Evolutionary conservation across 2,329 filamentous ascomycete genomes (phyloP).

Genomic region (Chaetomium sp.): DNA sequence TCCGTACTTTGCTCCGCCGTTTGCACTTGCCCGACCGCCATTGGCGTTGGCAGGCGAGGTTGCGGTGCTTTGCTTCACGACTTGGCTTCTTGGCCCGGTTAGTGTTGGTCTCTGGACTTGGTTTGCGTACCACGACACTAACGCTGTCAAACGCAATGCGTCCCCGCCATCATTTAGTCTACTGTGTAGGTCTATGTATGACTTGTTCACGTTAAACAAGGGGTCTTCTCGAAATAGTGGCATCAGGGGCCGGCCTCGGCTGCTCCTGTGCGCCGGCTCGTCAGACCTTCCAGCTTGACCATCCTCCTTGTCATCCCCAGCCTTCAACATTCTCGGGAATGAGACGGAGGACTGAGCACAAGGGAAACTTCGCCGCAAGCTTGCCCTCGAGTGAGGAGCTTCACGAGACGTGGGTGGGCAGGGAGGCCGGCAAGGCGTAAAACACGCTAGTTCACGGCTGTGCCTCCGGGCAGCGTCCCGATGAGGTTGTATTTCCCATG

Average conservation of each 20-base stretch:
- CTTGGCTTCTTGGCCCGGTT: not conserved
- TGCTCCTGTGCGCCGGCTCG: not conserved
- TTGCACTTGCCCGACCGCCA: not conserved
- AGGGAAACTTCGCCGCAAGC: not conserved
- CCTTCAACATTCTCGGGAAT: not conserved
- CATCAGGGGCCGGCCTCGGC: conserved; percentile 9
- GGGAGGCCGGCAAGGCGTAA: not conserved
- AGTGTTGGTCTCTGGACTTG: not conserved
- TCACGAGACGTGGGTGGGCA: not conserved
- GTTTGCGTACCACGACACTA: not conserved
- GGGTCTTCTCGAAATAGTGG: conserved; percentile 10
- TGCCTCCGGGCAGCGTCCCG: not conserved
- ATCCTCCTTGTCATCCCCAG: conserved; percentile 8
- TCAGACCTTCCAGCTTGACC: conserved; percentile 8
- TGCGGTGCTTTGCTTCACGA: not conserved
- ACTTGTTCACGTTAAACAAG: not conserved
- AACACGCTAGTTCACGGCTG: not conserved
- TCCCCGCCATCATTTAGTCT: not conserved
- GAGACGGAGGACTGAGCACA: not conserved
- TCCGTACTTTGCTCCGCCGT: conserved; percentile 2
- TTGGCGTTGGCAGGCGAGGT: not conserved
- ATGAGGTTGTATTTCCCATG: not conserved
- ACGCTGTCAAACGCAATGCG: not conserved
- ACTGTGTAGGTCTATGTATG: not conserved
- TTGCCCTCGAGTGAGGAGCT: not conserved